Evolutionary conservation across 2,329 filamentous ascomycete genomes (phyloP), one percentile per base, ranked within the genome.

Genomic region (Didymella exigua): DNA sequence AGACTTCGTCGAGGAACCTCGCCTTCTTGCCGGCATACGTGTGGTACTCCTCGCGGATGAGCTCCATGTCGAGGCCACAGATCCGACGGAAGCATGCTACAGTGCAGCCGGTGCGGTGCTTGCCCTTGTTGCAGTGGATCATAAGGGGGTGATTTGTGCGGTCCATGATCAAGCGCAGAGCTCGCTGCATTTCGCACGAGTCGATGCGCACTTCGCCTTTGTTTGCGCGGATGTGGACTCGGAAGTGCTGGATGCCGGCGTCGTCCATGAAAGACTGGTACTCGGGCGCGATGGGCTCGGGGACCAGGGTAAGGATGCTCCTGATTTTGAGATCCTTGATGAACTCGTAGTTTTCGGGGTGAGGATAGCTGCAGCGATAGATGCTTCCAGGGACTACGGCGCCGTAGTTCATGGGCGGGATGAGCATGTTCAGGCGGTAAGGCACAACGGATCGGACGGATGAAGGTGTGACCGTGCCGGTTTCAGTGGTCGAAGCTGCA

Each of bases 71-170:
- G 86, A 89, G 90, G 13, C 89, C 70, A 27, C 61, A 83, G 11
- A 90, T 76, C 71, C 89, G 90, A 59, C 92, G 87, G 59, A 96
- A 82, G 53, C 89, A 87, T 16, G 86, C 93, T 43, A 93, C 84
- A n/a, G 95, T 88, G 69, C 92, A 96, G 19, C 93, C 93, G 16
- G 93, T 96, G 54, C 93, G 89, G 71, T 97, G 93, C 83, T 88
- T 95, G 71, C 93, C 93, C 65, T 96, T 93, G 71, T 96, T 97
- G 82, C 93, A 97, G 75, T 97, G 93, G 41, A 97, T 84, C 33
- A 96, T 81, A 10, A 97, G 76, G 0, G 93, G 93, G 62, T 95
- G 87, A 59, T 96, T 91, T 29, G 81, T 76, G 43, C 82, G 82
- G 68, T 96, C 84, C 48, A 93, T 80, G 34, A 93, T 83, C 36